These are phyloP conservation scores for Aspergillus sp. DNA, from an alignment of 2,329 filamentous ascomycete species.

Conservation along the genomic window DNA sequence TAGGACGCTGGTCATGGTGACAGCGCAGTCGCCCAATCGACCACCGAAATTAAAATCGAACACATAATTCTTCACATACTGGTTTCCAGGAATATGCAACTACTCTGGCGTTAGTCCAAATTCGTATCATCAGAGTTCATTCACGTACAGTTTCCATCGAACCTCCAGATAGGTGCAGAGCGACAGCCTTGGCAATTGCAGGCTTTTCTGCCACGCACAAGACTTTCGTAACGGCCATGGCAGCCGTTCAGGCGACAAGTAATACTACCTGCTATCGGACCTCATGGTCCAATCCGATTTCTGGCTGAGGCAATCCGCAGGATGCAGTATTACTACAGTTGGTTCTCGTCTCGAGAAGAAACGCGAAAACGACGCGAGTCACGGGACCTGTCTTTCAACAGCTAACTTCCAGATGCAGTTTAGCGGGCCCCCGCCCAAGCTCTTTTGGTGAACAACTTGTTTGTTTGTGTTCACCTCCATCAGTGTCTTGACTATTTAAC, in stretches of 20 bases:
- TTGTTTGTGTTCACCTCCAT: not conserved
- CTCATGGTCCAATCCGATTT: not conserved
- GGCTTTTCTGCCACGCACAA: slow-evolving; percentile 85
- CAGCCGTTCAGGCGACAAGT: not conserved
- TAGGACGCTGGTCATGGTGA: slow-evolving; percentile 90
- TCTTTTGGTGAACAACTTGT: not conserved
- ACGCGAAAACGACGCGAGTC: slow-evolving; percentile 21
- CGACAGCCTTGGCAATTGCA: slow-evolving; percentile 92
- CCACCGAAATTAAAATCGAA: slow-evolving; percentile 86
- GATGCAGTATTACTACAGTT: not conserved
- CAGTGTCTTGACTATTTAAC: not conserved
- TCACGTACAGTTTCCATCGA: slow-evolving; percentile 65
- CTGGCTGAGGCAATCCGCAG: not conserved
- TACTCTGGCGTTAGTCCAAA: slow-evolving; percentile 39
- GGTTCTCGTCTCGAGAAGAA: not conserved
- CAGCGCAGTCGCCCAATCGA: slow-evolving; percentile 76
- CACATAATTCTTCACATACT: slow-evolving; percentile 90
- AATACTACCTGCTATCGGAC: not conserved
- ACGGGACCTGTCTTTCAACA: slow-evolving; percentile 9
- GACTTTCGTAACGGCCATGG: slow-evolving; percentile 47
- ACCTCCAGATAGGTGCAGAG: slow-evolving; percentile 82
- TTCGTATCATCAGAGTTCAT: not conserved
- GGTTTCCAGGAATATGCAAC: slow-evolving; percentile 65
- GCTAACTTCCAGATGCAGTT: not conserved
- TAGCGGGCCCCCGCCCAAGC: slow-evolving; percentile 2